A percentile compares a stretch with the other conserved stretches of the same genome.
These are phyloP conservation scores for Globisporangium rhizosaccharum DNA, from an alignment of 352 stramenopile genomes.

Conservation along the genomic window DNA sequence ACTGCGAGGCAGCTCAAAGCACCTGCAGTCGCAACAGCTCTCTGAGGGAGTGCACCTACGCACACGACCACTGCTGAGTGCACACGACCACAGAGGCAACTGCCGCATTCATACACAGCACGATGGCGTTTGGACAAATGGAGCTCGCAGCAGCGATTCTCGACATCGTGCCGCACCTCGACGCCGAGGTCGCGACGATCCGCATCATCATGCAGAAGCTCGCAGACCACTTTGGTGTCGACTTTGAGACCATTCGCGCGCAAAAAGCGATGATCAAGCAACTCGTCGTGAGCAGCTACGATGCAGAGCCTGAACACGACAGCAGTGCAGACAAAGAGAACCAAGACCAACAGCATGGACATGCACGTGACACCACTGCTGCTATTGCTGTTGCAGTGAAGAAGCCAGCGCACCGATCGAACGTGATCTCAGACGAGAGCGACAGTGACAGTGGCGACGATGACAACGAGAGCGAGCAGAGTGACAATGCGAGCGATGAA, in stretches of 20 bases:
- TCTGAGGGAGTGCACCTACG: background rate
- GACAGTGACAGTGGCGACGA: slow-evolving; percentile 19
- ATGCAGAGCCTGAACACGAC: slow-evolving; percentile 7
- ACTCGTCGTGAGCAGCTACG: slow-evolving; percentile 11
- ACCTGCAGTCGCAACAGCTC: too few relatives aligned
- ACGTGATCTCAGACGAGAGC: slow-evolving; percentile 32
- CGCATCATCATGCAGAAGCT: slow-evolving; percentile 45
- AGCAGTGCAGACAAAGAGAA: slow-evolving; percentile 2
- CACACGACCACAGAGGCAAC: slow-evolving; percentile 1
- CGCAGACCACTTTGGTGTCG: slow-evolving; percentile 39
- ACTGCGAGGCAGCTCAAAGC: too few relatives aligned
- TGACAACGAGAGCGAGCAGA: slow-evolving; percentile 6
- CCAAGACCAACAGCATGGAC: background rate
- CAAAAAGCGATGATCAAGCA: slow-evolving; percentile 9
- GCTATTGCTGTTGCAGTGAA: background rate
- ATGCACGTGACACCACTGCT: background rate
- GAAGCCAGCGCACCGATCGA: slow-evolving; percentile 15
- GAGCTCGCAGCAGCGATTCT: slow-evolving; percentile 32
- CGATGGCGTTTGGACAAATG: slow-evolving; percentile 18
- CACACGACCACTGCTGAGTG: too few relatives aligned
- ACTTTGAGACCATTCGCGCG: slow-evolving; percentile 8
- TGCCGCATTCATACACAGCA: background rate
- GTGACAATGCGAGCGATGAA: slow-evolving; percentile 18
- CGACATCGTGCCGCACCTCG: slow-evolving; percentile 52
- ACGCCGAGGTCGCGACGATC: slow-evolving; percentile 43